phyloP scores from a whole-genome alignment of 441 rosid genomes.

The Francoa sonchifolia region DNA sequence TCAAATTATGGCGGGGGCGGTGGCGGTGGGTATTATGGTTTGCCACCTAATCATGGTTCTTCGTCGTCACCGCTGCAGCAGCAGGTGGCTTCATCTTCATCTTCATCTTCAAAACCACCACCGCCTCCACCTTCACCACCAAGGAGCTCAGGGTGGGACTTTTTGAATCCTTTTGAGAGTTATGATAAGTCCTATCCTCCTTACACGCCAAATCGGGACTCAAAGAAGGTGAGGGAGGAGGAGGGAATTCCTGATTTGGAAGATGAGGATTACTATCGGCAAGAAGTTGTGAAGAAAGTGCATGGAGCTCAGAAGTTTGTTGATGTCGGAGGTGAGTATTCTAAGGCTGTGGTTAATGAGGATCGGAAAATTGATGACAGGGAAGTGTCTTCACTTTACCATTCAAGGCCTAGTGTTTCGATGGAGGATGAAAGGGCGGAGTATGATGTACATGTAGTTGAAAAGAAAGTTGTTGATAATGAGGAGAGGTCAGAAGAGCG shows the following conservation, averaged over 20 bases:
- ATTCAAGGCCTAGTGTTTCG: constrained; percentile 43
- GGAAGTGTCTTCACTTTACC: constrained; percentile 41
- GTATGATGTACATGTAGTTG: constrained; percentile 50
- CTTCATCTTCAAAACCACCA: constrained; percentile 43
- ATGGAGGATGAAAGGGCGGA: constrained; percentile 24
- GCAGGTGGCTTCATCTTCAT: too few species aligned
- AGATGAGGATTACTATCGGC: constrained; percentile 48
- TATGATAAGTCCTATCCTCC: constrained; percentile 31
- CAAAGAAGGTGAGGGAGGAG: constrained; percentile 70
- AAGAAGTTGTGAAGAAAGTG: constrained; percentile 69
- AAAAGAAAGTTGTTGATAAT: constrained; percentile 47
- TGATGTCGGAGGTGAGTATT: constrained; percentile 13
- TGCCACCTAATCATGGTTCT: constrained; percentile 23
- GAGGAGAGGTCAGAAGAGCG: constrained; percentile 31
- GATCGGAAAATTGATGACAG: constrained; percentile 20
- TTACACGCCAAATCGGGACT: constrained; percentile 52
- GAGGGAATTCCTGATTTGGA: constrained; percentile 96
- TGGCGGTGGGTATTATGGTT: constrained; percentile 24
- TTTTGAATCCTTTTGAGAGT: constrained; percentile 47
- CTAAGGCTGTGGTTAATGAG: constrained; percentile 18
- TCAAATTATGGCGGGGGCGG: constrained; percentile 21
- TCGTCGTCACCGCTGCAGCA: constrained; percentile 17
- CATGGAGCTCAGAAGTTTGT: constrained; percentile 36
- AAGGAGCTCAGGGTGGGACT: constrained; percentile 58
- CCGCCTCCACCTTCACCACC: constrained; percentile 85